Evolutionary conservation across 345 rosid species (phyloP).

Genomic region (Nephelium lappaceum): DNA sequence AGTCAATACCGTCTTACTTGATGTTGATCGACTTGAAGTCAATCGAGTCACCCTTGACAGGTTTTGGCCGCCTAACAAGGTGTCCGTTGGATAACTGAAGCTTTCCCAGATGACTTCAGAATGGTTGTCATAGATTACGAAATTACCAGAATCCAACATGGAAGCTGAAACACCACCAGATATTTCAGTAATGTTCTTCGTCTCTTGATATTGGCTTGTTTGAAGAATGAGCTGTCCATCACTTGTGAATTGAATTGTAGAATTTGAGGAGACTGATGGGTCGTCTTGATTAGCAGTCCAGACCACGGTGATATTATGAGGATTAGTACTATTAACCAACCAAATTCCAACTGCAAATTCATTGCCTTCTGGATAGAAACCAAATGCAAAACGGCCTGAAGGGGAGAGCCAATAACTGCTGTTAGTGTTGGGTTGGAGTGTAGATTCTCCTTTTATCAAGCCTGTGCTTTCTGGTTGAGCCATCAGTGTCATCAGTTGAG

Average conservation of each 20-base stretch:
- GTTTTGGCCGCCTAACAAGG: slow-evolving; percentile 9
- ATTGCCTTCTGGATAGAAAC: slow-evolving; percentile 29
- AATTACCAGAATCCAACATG: slow-evolving; percentile 37
- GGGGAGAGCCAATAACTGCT: slow-evolving; percentile 27
- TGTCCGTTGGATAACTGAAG: slow-evolving; percentile 1
- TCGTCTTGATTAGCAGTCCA: slow-evolving; percentile 15
- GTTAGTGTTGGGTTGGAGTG: slow-evolving; percentile 1
- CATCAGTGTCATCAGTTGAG: too few relatives aligned
- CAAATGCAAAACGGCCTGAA: slow-evolving; percentile 32
- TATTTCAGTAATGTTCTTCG: background rate
- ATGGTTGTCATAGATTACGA: slow-evolving; percentile 10
- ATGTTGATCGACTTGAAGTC: too few relatives aligned
- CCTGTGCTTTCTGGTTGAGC: background rate
- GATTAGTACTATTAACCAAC: background rate
- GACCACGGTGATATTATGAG: too few relatives aligned
- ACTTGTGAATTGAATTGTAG: slow-evolving; percentile 11
- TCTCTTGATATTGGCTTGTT: slow-evolving; percentile 4
- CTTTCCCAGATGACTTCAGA: slow-evolving; percentile 6
- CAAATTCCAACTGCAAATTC: slow-evolving; percentile 31
- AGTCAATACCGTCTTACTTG: background rate
- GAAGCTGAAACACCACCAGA: slow-evolving; percentile 19
- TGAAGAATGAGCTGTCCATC: slow-evolving; percentile 23
- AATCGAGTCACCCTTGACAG: background rate
- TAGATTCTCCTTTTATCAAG: background rate
- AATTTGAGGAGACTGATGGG: slow-evolving; percentile 17